Conservation (phyloP, 495 filamentous ascomycete genomes). For the Ascodesmis nigricans region DNA sequence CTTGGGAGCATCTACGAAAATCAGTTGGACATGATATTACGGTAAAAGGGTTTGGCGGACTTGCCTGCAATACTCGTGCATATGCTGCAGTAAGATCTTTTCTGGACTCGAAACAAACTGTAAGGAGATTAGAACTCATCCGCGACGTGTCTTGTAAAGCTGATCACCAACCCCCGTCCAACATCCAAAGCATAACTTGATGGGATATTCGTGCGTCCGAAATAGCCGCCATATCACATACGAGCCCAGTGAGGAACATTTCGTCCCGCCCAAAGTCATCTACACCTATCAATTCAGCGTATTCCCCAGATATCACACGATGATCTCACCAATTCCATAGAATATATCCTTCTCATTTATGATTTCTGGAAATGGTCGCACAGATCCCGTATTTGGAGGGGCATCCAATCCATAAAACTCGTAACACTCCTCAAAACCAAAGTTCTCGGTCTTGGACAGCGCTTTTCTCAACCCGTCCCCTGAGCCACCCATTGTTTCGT, state of each 20-base stretch:
- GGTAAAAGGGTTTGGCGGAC: constrained; percentile 3
- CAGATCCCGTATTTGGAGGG: neutral
- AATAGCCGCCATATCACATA: constrained; percentile 35
- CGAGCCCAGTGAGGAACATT: constrained; percentile 44
- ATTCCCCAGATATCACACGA: constrained; percentile 9
- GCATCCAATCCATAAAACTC: constrained; percentile 38
- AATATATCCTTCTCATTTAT: constrained; percentile 19
- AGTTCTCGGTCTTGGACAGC: too few species aligned
- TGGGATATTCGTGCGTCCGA: constrained; percentile 38
- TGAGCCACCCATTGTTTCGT: too few species aligned
- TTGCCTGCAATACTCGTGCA: constrained; percentile 26
- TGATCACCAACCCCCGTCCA: constrained; percentile 34
- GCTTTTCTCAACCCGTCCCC: too few species aligned
- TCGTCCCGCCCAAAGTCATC: constrained; percentile 34
- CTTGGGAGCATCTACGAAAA: constrained; percentile 11
- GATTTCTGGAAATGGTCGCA: constrained; percentile 20
- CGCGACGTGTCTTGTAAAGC: neutral
- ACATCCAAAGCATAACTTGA: constrained; percentile 49
- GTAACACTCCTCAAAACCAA: constrained; percentile 39
- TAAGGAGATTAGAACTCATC: constrained; percentile 10
- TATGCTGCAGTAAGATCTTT: constrained; percentile 44
- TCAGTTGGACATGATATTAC: constrained; percentile 7
- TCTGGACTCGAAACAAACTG: constrained; percentile 35
- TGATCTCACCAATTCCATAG: constrained; percentile 10
- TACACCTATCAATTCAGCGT: constrained; percentile 7